A percentile compares a stretch with the other conserved stretches of the same genome.
Conservation (phyloP, 495 filamentous ascomycete genomes). For the Recurvomyces mirabilis region DNA sequence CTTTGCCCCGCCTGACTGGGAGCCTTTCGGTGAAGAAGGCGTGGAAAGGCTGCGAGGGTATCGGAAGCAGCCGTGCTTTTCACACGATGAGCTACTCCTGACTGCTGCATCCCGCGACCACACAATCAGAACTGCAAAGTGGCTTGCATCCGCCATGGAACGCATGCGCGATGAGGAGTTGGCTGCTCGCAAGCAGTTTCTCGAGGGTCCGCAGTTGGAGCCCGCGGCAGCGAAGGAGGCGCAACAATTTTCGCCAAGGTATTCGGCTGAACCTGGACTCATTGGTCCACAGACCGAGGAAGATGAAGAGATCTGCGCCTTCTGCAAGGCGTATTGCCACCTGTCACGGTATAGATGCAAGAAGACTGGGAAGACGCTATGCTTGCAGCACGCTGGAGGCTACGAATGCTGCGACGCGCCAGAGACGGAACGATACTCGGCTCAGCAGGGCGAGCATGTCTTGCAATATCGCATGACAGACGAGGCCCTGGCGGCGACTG, state of each 20-base stretch:
- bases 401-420: slow-evolving; percentile 66
- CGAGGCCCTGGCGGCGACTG: slow-evolving; percentile 50
- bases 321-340: slow-evolving; percentile 88
- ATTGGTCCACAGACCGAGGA: slow-evolving; percentile 40
- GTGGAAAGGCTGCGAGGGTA: slow-evolving; percentile 81
- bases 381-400: slow-evolving; percentile 63
- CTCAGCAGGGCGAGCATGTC: slow-evolving; percentile 46
- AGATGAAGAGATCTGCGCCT: slow-evolving; percentile 73
- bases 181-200: slow-evolving; percentile 52
- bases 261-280: slow-evolving; percentile 20
- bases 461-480: slow-evolving; percentile 51
- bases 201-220: slow-evolving; percentile 13
- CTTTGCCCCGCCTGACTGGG: slow-evolving; percentile 95
- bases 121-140: slow-evolving; percentile 87
- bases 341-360: slow-evolving; percentile 81
- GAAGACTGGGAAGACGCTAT: slow-evolving; percentile 64
- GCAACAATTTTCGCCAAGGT: slow-evolving; percentile 5
- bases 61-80: slow-evolving; percentile 88
- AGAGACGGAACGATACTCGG: slow-evolving; percentile 34
- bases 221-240: slow-evolving; percentile 1
- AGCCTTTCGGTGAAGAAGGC: slow-evolving; percentile 77
- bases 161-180: slow-evolving; percentile 65
- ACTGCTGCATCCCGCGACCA: slow-evolving; percentile 70
- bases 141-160: slow-evolving; percentile 78
- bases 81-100: slow-evolving; percentile 90